A percentile compares a stretch with the other conserved stretches of the same genome.
Evolutionary conservation across 768 basidiomycete species (phyloP).

Genomic region (Amanita thiersii): DNA sequence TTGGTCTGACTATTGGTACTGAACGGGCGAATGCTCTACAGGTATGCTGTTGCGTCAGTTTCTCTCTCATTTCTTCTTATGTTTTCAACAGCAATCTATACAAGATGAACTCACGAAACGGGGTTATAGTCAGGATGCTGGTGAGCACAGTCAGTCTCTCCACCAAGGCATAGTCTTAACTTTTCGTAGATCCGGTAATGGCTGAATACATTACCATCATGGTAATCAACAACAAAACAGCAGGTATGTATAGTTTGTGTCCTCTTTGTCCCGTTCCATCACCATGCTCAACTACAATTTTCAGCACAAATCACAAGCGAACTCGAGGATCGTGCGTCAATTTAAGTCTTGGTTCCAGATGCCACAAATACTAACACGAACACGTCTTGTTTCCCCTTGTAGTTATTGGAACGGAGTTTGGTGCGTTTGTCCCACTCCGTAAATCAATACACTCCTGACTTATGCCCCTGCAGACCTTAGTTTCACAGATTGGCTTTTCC

Average conservation of each 20-base stretch:
- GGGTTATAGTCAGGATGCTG: conserved; percentile 69
- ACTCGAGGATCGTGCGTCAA: conserved; percentile 66
- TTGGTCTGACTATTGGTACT: conserved; percentile 72
- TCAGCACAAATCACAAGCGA: conserved; percentile 83
- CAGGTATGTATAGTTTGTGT: conserved; percentile 37
- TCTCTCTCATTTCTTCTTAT: conserved; percentile 11
- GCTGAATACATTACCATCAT: conserved; percentile 93
- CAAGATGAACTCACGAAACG: conserved; percentile 73
- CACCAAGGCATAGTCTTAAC: conserved; percentile 6
- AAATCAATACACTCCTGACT: neutral
- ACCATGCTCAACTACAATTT: conserved; percentile 10
- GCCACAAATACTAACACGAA: conserved; percentile 10
- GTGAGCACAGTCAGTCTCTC: conserved; percentile 31
- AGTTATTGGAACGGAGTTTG: conserved; percentile 79
- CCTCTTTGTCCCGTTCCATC: neutral
- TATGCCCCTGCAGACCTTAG: conserved; percentile 46
- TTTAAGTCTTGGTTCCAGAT: conserved; percentile 2
- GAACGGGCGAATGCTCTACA: conserved; percentile 68
- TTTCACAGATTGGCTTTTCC: conserved; percentile 88
- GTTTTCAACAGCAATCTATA: conserved; percentile 51
- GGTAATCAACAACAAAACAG: conserved; percentile 88
- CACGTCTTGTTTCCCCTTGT: conserved; percentile 7
- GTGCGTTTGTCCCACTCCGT: conserved; percentile 29
- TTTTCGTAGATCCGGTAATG: conserved; percentile 71
- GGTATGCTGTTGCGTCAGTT: conserved; percentile 26